Base-by-base conservation (phyloP, 2,329 filamentous ascomycete genomes). In the Cladophialophora psammophila region DNA sequence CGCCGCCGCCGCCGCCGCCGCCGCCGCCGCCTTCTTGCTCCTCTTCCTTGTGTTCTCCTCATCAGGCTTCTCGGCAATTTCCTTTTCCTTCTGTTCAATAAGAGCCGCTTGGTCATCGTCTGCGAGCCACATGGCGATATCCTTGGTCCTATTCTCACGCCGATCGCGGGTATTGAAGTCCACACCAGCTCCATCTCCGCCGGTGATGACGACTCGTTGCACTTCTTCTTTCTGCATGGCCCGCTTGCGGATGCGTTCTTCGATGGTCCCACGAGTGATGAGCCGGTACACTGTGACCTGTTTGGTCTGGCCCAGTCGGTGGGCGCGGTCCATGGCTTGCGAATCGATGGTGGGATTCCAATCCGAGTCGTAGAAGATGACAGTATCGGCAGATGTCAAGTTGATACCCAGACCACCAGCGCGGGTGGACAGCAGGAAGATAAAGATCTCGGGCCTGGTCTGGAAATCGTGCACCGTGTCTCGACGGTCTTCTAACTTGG, bases 291-390 rank as follows among this genome's bases (percentile, higher is more conserved):
- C 95, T 0, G 94, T 97, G 65, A 99, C 95, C 80, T 99, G 95
- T 72, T 88, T 88, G 1, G 94, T 98, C 80, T 99, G 94, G 58
- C 95, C 95, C 40, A 99, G 87, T 87, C 95, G 92, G 87, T 99
- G 95, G 12, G 95, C 95, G 79, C 95, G 91, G 80, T 99, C 95
- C 95, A 98, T 98, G 80, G 95, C 95, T 79, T 99, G 95, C 61
- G 92, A 96, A 78, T 99, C 95, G 75, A 98, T 98, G 3, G 95
- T 98, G 0, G 95, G 95, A 78, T 99, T 99, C 95, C 95, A 99
- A 79, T 99, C 95, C 10, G 93, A 96, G 78, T 99, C 95, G 85
- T 99, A 99, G 83, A 99, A 99, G 80, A 99, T 98, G 80, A 99
- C 95, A 0, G 95, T 99, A 78, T 99, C 95, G 20, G 95, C 95